A percentile compares a stretch with the other conserved stretches of the same genome.
phyloP scores from a whole-genome alignment of 169 alveolate species.

The Cryptosporidium meleagridis region DNA sequence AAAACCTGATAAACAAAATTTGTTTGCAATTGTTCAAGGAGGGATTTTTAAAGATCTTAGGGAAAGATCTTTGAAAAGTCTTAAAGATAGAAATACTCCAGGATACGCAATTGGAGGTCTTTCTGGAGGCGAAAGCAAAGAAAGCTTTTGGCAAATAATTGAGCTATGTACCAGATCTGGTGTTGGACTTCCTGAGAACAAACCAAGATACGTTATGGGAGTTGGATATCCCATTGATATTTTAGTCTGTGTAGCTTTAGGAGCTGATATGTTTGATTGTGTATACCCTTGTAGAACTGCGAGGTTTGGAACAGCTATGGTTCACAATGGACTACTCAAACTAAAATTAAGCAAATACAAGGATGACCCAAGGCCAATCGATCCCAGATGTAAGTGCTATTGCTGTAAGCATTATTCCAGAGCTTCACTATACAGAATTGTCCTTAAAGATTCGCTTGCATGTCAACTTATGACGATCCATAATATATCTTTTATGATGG shows the following conservation, averaged over 20 bases:
- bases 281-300: constrained; percentile 99
- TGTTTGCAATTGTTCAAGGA: constrained; percentile 98
- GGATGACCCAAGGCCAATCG: constrained; percentile 90
- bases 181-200: constrained; percentile 82
- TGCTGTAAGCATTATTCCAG: constrained; percentile 93
- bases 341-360: constrained; percentile 81
- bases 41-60: constrained; percentile 92
- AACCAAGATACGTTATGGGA: constrained; percentile 98
- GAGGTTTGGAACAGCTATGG: constrained; percentile 89
- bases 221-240: constrained; percentile 98
- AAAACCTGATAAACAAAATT: constrained; percentile 90
- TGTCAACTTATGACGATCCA: constrained; percentile 91
- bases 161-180: constrained; percentile 84
- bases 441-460: constrained; percentile 86
- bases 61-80: constrained; percentile 84
- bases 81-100: constrained; percentile 89
- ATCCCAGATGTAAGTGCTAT: constrained; percentile 91
- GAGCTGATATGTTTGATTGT: constrained; percentile 99
- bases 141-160: constrained; percentile 93
- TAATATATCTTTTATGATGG: constrained; percentile 89
- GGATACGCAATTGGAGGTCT: constrained; percentile 99
- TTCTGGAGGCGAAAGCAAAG: constrained; percentile 98
- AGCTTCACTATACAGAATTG: constrained; percentile 86
- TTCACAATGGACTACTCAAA: constrained; percentile 85
- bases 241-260: constrained; percentile 95